These are phyloP conservation scores for Penicillium paxilli DNA, from an alignment of 495 filamentous ascomycete species.

Conservation along the genomic window DNA sequence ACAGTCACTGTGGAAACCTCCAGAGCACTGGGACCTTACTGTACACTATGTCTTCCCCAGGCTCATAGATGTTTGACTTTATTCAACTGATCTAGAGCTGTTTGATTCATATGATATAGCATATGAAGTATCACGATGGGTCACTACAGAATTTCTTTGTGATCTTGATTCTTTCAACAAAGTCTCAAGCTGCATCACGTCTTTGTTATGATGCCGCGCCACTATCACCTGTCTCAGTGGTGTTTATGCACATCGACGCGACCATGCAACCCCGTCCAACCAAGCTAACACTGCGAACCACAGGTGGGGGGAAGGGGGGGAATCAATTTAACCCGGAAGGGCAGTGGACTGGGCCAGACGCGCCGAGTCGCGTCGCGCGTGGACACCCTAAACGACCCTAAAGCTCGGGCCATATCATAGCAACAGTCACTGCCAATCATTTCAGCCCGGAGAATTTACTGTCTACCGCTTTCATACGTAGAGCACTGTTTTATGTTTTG, in stretches of 20 bases:
- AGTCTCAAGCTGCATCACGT: not conserved
- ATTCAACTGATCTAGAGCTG: no score
- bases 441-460: slow-evolving; percentile 4
- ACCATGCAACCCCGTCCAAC: not conserved
- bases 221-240: slow-evolving; percentile 8
- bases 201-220: slow-evolving; percentile 6
- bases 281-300: not conserved
- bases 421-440: slow-evolving; percentile 11
- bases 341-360: not conserved
- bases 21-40: not conserved
- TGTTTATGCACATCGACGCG: slow-evolving; percentile 10
- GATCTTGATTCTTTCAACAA: not conserved
- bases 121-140: no score
- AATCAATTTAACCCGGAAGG: not conserved
- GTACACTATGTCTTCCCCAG: no score
- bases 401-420: slow-evolving; percentile 21
- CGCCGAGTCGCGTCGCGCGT: slow-evolving; percentile 3
- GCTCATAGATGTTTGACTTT: no score
- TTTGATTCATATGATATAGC: no score
- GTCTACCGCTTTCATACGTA: no score
- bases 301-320: not conserved
- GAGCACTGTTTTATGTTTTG: no score
- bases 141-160: not conserved
- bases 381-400: no score
- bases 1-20: not conserved